These are phyloP conservation scores for Elaeis guineensis DNA, from an alignment of 176 grass and related monocot species.

Conservation along the genomic window DNA sequence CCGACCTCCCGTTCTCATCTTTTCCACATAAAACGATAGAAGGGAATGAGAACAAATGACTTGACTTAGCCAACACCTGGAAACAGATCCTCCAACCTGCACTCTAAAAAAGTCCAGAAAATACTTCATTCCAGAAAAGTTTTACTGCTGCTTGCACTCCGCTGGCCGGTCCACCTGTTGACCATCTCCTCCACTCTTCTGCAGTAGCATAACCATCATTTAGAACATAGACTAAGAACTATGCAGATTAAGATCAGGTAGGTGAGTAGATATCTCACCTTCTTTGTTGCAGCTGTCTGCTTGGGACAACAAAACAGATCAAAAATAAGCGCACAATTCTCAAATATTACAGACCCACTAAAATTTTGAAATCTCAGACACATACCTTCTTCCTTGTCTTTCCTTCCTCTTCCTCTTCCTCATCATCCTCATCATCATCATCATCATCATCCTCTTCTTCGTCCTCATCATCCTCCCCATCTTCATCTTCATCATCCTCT, in stretches of 20 bases:
- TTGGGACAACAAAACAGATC: background rate
- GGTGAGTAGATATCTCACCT: background rate
- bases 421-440: background rate
- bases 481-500: background rate
- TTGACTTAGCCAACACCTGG: too few species aligned
- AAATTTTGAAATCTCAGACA: background rate
- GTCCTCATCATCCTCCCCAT: background rate
- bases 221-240: background rate
- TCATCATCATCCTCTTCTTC: background rate
- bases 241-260: background rate
- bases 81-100: too few species aligned
- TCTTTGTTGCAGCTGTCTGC: slow-evolving; percentile 1
- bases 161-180: background rate
- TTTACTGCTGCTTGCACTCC: slow-evolving; percentile 12
- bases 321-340: background rate
- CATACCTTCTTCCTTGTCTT: slow-evolving; percentile 4
- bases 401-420: background rate
- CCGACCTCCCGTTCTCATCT: too few species aligned
- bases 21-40: too few species aligned
- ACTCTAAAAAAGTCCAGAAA: too few species aligned
- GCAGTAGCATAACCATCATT: background rate
- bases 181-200: background rate
- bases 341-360: background rate
- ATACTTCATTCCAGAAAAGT: background rate
- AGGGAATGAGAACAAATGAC: too few species aligned